These are phyloP conservation scores for Fagopyrum homotropicum DNA, from an alignment of 148 eudicot species.

Conservation along the genomic window DNA sequence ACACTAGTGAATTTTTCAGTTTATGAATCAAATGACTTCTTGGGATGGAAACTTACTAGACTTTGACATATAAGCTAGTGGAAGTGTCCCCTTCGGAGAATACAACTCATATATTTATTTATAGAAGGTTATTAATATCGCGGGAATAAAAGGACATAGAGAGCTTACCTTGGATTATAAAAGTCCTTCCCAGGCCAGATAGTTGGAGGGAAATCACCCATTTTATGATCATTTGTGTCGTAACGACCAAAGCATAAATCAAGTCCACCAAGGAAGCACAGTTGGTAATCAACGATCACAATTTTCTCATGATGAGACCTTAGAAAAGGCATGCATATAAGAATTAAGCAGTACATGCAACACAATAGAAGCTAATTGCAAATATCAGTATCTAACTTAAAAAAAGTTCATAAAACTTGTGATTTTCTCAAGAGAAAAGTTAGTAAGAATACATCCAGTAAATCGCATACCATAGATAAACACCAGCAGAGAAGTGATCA, in stretches of 20 bases:
- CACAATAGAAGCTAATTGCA: not conserved
- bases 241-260: slow-evolving; percentile 98
- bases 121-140: too few species aligned
- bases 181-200: slow-evolving; percentile 97
- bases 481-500: slow-evolving; percentile 89
- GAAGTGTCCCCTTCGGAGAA: too few species aligned
- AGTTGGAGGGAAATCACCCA: slow-evolving; percentile 61
- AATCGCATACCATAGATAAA: slow-evolving; percentile 72
- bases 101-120: too few species aligned
- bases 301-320: slow-evolving; percentile 99
- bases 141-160: not conserved
- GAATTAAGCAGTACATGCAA: slow-evolving; percentile 7
- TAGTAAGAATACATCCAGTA: not conserved
- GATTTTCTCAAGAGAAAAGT: not conserved
- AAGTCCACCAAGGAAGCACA: slow-evolving; percentile 88
- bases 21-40: too few species aligned
- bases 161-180: slow-evolving; percentile 78
- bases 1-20: too few species aligned
- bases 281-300: slow-evolving; percentile 77
- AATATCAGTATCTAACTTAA: not conserved
- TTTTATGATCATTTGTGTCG: slow-evolving; percentile 72
- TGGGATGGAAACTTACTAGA: too few species aligned
- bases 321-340: slow-evolving; percentile 11
- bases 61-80: too few species aligned
- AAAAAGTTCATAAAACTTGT: slow-evolving; percentile 8